Percentiles rank a stretch among this genome's conserved stretches.
Evolutionary conservation across 2,329 filamentous ascomycete genomes (phyloP).

Genomic region (Colletotrichum lindemuthianum): DNA sequence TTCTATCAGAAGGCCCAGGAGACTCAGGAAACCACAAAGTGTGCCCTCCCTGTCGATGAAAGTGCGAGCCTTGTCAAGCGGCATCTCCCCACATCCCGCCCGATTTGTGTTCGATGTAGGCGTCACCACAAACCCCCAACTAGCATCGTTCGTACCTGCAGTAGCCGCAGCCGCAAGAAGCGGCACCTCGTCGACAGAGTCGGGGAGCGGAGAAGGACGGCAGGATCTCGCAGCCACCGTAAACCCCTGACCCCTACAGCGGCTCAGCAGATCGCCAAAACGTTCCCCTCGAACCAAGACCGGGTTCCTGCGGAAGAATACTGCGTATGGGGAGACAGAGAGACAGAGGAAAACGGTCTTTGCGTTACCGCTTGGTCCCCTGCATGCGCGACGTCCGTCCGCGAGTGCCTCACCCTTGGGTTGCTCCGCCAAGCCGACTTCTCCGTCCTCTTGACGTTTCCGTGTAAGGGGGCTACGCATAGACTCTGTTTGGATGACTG

Average conservation of each 20-base stretch:
- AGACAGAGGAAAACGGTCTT: neutral
- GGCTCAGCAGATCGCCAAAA: no score
- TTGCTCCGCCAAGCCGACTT: conserved; percentile 14
- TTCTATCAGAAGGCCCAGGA: no score
- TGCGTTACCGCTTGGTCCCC: conserved; percentile 26
- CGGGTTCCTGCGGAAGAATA: neutral
- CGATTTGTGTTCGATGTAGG: conserved; percentile 5
- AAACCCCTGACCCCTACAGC: no score
- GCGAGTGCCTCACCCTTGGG: conserved; percentile 17
- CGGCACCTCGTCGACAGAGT: no score
- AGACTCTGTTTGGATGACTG: neutral
- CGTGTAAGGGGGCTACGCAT: neutral
- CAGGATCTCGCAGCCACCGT: no score
- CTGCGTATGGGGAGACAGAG: no score
- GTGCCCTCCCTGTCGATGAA: no score
- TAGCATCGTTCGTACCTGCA: neutral
- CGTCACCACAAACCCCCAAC: neutral
- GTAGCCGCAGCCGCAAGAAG: neutral
- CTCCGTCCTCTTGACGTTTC: neutral
- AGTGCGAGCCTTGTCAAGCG: neutral
- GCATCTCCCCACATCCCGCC: conserved; percentile 19
- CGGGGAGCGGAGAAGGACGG: no score
- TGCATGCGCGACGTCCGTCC: conserved; percentile 28
- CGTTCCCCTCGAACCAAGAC: no score
- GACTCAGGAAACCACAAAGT: no score